Conservation (phyloP, 2,329 filamentous ascomycete species). For the Ophiostoma himal-ulmi region DNA sequence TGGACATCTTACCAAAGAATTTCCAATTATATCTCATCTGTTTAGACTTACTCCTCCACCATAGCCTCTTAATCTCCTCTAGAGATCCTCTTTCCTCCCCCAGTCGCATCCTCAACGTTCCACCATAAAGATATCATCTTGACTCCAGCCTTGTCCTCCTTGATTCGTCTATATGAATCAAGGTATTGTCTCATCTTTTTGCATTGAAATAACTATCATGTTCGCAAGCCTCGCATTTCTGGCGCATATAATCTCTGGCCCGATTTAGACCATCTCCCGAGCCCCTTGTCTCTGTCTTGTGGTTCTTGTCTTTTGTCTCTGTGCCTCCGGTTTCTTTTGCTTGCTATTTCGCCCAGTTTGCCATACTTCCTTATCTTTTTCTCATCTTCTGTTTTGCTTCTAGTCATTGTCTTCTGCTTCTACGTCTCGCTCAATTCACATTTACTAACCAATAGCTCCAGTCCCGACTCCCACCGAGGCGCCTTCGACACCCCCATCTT, state of each 20-base stretch:
- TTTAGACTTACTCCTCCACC: not conserved
- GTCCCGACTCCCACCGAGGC: constrained; percentile 7
- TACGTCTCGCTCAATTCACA: not conserved
- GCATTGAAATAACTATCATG: not conserved
- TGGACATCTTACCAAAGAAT: constrained; percentile 9
- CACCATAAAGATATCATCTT: not conserved
- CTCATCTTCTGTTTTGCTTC: not conserved
- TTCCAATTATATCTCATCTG: constrained; percentile 12
- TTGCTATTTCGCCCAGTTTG: not conserved
- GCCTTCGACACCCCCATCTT: not conserved
- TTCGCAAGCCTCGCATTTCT: constrained; percentile 2
- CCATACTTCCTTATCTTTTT: not conserved
- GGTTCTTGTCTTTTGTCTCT: not conserved
- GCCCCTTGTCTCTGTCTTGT: not conserved
- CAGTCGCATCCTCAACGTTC: not conserved
- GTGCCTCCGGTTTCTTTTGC: not conserved
- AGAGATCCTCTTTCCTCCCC: not conserved
- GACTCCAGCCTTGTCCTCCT: constrained; percentile 1
- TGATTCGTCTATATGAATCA: not conserved
- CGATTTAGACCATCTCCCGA: not conserved
- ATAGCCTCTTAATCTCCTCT: constrained; percentile 8
- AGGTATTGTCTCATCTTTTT: not conserved
- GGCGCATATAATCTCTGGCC: not conserved
- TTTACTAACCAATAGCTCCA: constrained; percentile 2
- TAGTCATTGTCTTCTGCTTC: not conserved